These are phyloP conservation scores for Nitzschia sp. DNA, from an alignment of 108 stramenopile species.

Conservation along the genomic window DNA sequence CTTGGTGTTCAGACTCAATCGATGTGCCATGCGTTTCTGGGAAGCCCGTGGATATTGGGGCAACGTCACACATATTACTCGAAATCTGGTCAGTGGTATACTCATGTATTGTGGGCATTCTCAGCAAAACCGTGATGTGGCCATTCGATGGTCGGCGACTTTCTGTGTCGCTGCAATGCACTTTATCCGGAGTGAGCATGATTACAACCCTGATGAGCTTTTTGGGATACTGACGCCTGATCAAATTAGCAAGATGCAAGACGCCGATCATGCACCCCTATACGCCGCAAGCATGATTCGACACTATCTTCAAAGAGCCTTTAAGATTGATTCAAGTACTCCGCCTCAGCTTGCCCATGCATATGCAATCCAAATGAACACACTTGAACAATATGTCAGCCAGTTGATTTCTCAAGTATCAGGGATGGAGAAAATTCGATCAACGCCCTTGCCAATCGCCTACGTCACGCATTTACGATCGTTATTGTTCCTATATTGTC, in stretches of 20 bases:
- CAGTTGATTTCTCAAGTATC: conserved; percentile 50
- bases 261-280: conserved; percentile 35
- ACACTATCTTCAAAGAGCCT: conserved; percentile 28
- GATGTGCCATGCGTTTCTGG: conserved; percentile 56
- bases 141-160: conserved; percentile 42
- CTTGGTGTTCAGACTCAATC: conserved; percentile 54
- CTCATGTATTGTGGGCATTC: conserved; percentile 34
- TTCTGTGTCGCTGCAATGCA: conserved; percentile 37
- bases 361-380: conserved; percentile 26
- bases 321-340: conserved; percentile 20
- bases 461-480: conserved; percentile 75
- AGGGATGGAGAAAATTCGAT: conserved; percentile 76
- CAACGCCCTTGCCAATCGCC: conserved; percentile 77
- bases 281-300: conserved; percentile 38
- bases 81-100: conserved; percentile 31
- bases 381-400: conserved; percentile 26
- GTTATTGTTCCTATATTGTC: conserved; percentile 61
- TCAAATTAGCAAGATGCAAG: conserved; percentile 25
- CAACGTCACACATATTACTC: conserved; percentile 21
- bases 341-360: conserved; percentile 32
- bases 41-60: conserved; percentile 46
- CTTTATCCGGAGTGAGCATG: conserved; percentile 34
- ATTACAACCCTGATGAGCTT: conserved; percentile 13
- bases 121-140: conserved; percentile 36
- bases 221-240: conserved; percentile 28